phyloP scores from a whole-genome alignment of 495 filamentous ascomycete species.

The Trichocladium uniseriatum region DNA sequence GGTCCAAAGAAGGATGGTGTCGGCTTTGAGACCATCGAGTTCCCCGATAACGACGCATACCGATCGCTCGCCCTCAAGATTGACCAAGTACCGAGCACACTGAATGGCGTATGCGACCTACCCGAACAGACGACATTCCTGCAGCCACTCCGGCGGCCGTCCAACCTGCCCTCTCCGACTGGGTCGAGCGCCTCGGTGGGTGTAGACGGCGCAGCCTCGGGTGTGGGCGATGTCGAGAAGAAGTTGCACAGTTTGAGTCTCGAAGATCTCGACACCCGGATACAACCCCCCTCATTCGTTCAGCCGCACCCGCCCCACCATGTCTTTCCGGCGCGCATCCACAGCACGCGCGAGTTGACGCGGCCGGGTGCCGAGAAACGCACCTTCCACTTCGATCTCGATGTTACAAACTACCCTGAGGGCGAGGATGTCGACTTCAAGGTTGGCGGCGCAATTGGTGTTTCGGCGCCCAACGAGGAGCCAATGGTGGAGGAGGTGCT shows the following conservation, averaged over 20 bases:
- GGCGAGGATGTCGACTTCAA: conserved; percentile 87
- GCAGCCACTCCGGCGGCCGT: conserved; percentile 34
- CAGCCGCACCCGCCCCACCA: conserved; percentile 91
- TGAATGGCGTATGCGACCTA: conserved; percentile 59
- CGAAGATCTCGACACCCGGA: conserved; percentile 36
- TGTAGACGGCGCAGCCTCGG: conserved; percentile 5
- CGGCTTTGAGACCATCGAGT: conserved; percentile 47
- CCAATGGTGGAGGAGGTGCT: conserved; percentile 74
- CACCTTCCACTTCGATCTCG: conserved; percentile 94
- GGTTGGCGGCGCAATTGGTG: conserved; percentile 89
- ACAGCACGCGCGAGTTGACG: conserved; percentile 76
- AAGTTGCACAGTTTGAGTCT: conserved; percentile 24
- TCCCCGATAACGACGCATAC: conserved; percentile 83
- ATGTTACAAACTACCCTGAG: conserved; percentile 89
- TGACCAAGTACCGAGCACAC: conserved; percentile 58
- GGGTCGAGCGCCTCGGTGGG: conserved; percentile 29
- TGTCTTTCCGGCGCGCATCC: conserved; percentile 77
- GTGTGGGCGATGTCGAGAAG: conserved; percentile 15
- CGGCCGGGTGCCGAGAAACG: conserved; percentile 88
- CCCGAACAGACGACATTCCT: conserved; percentile 68
- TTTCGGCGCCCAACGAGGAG: conserved; percentile 77
- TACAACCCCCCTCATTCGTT: conserved; percentile 78
- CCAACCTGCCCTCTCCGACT: conserved; percentile 29
- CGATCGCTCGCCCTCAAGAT: conserved; percentile 66
- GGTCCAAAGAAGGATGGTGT: conserved; percentile 43